Evolutionary conservation across 148 eudicot species (phyloP), one percentile per base, ranked within the genome.

Genomic region (Nyssa sinensis): DNA sequence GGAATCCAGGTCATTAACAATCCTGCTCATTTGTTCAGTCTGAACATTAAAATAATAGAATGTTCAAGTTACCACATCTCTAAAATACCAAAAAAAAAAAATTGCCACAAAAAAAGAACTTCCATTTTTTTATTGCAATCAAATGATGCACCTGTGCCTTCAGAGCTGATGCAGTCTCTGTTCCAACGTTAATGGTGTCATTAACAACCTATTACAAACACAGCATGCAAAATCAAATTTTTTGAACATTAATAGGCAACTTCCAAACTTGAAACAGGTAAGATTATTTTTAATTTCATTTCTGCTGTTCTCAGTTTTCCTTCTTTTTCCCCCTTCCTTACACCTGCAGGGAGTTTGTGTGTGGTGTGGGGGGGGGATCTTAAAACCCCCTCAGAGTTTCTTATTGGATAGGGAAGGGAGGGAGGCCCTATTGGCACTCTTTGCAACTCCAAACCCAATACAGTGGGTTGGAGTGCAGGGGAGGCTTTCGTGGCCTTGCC

Each of bases 11-110:
- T 95, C 97, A 81, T 95, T 88, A 31, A 92, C 96, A 63, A 95
- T 83, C 84, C 99, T 80, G 80, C 96, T 86, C 99, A 95, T 95
- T 89, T 90, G 97, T 41, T 95, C 99, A 44, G 94, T 95, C 99
- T 95, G 87, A 70, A 86, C 33, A 74, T 7, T 35, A 53, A 75
- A 31, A 23, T 14, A 44, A 25, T 23, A 34, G 51, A 5, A 11
- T 19, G 25, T 61, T 31, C 31, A 4, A 51, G 66, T 47, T 76
- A 70, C 44, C 60, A 47, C 24, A 62, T 57, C 11, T 29, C 34
- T 58, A 34, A 19, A 62, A 41, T 28, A n/a, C n/a, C n/a, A n/a
- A n/a, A n/a, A n/a, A n/a, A n/a, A n/a, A 25, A 41, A 60, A 57
- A 33, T 55, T 24, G 23, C 30, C 51, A 71, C 11, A 14, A 27